Base-by-base conservation (phyloP, 2,329 filamentous ascomycete species). In the Fusarium nygamai region DNA sequence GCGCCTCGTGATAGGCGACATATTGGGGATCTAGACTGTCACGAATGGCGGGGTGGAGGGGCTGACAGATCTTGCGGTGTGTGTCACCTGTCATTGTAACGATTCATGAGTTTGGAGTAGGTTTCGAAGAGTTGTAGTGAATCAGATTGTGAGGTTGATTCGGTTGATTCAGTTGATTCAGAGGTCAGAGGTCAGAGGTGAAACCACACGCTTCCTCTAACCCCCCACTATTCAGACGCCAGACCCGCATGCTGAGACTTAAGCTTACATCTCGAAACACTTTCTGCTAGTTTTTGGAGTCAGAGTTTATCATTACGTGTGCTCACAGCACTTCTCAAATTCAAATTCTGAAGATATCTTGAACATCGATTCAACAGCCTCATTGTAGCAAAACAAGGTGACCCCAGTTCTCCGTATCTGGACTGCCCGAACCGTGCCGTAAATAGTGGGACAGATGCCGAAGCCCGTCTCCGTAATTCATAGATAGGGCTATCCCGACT, bases 21-120 rank as follows among this genome's bases (percentile, higher is more conserved):
- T 84, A 84, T 64, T 84, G 79, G 17, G 82, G 81, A 73, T 85
- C 83, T 3, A 85, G 78, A 11, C 56, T 61, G 6, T 71, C 63
- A 22, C 80, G 80, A 36, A 84, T 75, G 24, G 71, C 67, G 16
- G 80, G 77, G 67, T 83, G 80, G 57, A 84, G 76, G 34, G 82
- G 82, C 46, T 83, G 82, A 72, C 76, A 77, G 38, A 77, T 73
- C 38, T 72, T 76, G 54, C 65, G 69, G 46, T 61, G 54, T 39
- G 59, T 19, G 29, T 53, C 44, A 17, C 36, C 47, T 22, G 53
- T 7, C 72, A 73, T 75, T 54, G 44, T 36, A 17, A n/a, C 12
- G 34, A 36, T 51, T 16, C n/a, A 19, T 9, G 13, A 22, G 36
- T 47, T 58, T 43, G 39, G 33, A 17, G 20, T n/a, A 34, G n/a